phyloP scores from a whole-genome alignment of 306 rosid species.

The Biancaea sappan region DNA sequence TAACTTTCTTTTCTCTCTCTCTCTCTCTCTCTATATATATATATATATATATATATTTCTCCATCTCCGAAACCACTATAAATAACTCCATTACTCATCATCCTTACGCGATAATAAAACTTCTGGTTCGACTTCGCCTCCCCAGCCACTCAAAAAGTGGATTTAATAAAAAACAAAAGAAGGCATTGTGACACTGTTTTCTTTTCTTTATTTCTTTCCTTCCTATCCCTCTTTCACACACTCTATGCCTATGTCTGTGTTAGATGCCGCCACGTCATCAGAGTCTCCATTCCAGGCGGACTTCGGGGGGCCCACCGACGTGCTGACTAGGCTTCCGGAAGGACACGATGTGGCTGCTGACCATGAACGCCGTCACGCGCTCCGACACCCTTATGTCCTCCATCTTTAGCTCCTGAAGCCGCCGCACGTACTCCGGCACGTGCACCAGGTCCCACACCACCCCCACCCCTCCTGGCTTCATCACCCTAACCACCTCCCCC shows the following conservation, averaged over 20 bases:
- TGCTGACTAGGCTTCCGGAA: slow-evolving; percentile 86
- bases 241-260: not conserved
- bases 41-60: not conserved
- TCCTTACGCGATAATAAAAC: not conserved
- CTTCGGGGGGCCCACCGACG: slow-evolving; percentile 71
- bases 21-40: not conserved
- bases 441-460: slow-evolving; percentile 97
- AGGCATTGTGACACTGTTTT: not conserved
- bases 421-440: slow-evolving; percentile 86
- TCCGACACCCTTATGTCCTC: slow-evolving; percentile 88
- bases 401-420: slow-evolving; percentile 93
- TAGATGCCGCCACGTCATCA: slow-evolving; percentile 36
- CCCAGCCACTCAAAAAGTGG: slow-evolving; percentile 40
- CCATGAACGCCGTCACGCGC: slow-evolving; percentile 94
- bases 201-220: not conserved
- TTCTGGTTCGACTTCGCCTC: slow-evolving; percentile 86
- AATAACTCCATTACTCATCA: not conserved
- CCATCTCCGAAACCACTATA: not conserved
- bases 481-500: slow-evolving; percentile 87
- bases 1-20: not conserved
- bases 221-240: too few species aligned
- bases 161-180: not conserved
- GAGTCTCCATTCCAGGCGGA: slow-evolving; percentile 88
- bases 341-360: slow-evolving; percentile 88
- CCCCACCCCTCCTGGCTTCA: slow-evolving; percentile 82